Conservation (phyloP, 768 basidiomycete genomes). For the Scleroderma bovista region DNA sequence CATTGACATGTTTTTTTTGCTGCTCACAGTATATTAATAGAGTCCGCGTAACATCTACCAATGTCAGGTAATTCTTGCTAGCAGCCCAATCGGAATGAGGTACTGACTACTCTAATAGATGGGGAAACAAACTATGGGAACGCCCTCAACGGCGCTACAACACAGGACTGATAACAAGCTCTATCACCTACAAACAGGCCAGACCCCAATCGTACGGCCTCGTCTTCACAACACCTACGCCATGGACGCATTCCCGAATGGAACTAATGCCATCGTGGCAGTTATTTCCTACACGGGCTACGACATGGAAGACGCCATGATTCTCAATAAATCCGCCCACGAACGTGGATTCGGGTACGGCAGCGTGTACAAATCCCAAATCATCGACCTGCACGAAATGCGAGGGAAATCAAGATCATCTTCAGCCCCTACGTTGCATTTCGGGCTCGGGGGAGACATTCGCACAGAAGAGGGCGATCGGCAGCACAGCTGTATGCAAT, state of each 20-base stretch:
- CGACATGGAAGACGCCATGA: conserved; percentile 99
- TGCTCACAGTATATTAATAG: conserved; percentile 30
- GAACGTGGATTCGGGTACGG: conserved; percentile 98
- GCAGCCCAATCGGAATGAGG: not conserved
- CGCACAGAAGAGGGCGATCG: conserved; percentile 42
- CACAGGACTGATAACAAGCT: conserved; percentile 98
- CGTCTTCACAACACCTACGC: conserved; percentile 89
- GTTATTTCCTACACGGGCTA: conserved; percentile 99
- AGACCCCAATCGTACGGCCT: conserved; percentile 92
- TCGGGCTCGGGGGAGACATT: conserved; percentile 81
- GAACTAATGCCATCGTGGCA: conserved; percentile 97
- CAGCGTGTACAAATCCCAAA: conserved; percentile 92
- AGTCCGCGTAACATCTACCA: conserved; percentile 91
- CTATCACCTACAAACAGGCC: conserved; percentile 91
- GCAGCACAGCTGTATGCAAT: conserved; percentile 40
- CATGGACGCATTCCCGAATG: conserved; percentile 98
- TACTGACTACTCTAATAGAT: conserved; percentile 49
- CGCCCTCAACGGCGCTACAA: conserved; percentile 85
- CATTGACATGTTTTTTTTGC: not conserved
- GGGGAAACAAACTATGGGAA: conserved; percentile 99
- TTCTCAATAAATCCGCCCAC: conserved; percentile 96
- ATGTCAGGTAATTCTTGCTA: conserved; percentile 59
- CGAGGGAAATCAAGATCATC: conserved; percentile 56
- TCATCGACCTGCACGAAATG: conserved; percentile 82
- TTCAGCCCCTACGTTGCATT: conserved; percentile 72